phyloP scores from a whole-genome alignment of 2,329 filamentous ascomycete genomes.

The Laburnicola sp. region DNA sequence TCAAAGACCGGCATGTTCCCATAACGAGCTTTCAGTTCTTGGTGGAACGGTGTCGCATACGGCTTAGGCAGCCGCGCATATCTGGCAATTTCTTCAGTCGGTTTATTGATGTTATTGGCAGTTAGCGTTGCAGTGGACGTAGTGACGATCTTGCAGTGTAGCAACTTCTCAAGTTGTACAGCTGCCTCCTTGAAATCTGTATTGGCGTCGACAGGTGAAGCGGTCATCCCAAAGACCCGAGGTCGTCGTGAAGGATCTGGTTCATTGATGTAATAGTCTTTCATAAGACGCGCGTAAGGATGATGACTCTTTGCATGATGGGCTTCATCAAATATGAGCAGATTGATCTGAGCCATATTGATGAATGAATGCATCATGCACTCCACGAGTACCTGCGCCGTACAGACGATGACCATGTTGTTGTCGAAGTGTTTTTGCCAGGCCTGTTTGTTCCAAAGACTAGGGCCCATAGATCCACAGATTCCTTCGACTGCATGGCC shows the following conservation, averaged over 20 bases:
- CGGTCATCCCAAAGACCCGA: slow-evolving; percentile 93
- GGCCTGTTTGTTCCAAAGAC: slow-evolving; percentile 62
- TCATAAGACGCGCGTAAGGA: slow-evolving; percentile 85
- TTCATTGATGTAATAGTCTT: slow-evolving; percentile 72
- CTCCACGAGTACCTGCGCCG: slow-evolving; percentile 80
- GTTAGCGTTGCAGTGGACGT: slow-evolving; percentile 63
- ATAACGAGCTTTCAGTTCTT: slow-evolving; percentile 57
- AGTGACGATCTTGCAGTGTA: slow-evolving; percentile 84
- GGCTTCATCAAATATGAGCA: slow-evolving; percentile 93
- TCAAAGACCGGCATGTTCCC: slow-evolving; percentile 57
- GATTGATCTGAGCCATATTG: slow-evolving; percentile 78
- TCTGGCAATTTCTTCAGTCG: slow-evolving; percentile 60
- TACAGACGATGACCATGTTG: slow-evolving; percentile 88
- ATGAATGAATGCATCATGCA: slow-evolving; percentile 80
- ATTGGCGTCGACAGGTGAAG: slow-evolving; percentile 87
- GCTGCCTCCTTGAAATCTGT: slow-evolving; percentile 72
- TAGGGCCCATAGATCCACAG: slow-evolving; percentile 68
- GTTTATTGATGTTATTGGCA: slow-evolving; percentile 61
- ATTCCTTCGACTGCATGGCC: slow-evolving; percentile 74
- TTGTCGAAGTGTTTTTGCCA: slow-evolving; percentile 63
- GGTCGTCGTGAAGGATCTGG: slow-evolving; percentile 58
- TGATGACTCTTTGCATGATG: slow-evolving; percentile 96
- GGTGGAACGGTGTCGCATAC: slow-evolving; percentile 68
- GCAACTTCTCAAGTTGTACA: slow-evolving; percentile 69
- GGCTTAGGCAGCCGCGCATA: slow-evolving; percentile 58